phyloP scores from a whole-genome alignment of 306 rosid species.

The Cucumis hystrix region DNA sequence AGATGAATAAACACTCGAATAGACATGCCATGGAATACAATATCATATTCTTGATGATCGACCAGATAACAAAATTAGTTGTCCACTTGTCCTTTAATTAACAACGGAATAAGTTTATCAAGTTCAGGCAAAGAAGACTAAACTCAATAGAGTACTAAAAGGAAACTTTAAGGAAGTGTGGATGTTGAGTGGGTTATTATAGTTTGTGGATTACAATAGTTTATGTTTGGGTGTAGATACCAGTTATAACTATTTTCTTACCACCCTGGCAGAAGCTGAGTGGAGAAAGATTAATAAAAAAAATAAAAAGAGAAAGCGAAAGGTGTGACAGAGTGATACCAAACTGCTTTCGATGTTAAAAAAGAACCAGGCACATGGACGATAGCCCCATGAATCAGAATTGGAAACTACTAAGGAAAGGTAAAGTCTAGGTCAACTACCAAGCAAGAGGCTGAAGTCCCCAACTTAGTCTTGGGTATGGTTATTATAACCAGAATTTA shows the following conservation, averaged over 20 bases:
- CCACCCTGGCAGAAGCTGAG: too few relatives aligned
- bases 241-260: too few relatives aligned
- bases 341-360: not conserved
- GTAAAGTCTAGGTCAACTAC: not conserved
- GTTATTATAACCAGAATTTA: not conserved
- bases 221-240: too few relatives aligned
- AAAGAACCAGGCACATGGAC: not conserved
- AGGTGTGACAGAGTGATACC: not conserved
- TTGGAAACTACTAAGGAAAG: not conserved
- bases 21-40: not conserved
- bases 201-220: too few relatives aligned
- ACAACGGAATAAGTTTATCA: not conserved
- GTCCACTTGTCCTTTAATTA: not conserved
- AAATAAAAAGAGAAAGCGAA: too few relatives aligned
- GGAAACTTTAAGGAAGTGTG: too few relatives aligned
- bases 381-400: not conserved
- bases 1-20: not conserved
- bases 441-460: not conserved
- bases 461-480: not conserved
- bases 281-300: too few relatives aligned
- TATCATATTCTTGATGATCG: not conserved
- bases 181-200: too few relatives aligned
- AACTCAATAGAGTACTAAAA: too few relatives aligned
- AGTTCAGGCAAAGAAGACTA: too few relatives aligned
- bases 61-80: too few relatives aligned